Percentiles rank a stretch among this genome's conserved stretches.
Evolutionary conservation across 2,329 filamentous ascomycete species (phyloP).

Genomic region (Capronia americana): DNA sequence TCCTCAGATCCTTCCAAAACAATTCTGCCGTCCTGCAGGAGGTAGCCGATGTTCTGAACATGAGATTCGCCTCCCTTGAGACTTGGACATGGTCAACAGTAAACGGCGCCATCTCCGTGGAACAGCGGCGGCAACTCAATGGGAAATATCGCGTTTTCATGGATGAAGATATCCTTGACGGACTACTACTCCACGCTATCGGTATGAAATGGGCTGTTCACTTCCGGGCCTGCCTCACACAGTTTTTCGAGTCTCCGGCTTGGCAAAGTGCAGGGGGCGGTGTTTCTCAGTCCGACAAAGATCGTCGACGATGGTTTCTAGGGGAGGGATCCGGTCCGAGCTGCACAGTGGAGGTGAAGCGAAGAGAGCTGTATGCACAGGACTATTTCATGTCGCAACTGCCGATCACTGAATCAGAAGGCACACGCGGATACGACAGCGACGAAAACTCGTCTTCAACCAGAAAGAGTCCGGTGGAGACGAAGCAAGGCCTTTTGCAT

Average conservation of each 20-base stretch:
- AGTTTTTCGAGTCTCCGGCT: slow-evolving; percentile 47
- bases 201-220: slow-evolving; percentile 59
- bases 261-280: slow-evolving; percentile 49
- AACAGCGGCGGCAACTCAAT: slow-evolving; percentile 61
- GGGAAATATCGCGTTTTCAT: slow-evolving; percentile 66
- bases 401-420: slow-evolving; percentile 50
- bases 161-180: slow-evolving; percentile 64
- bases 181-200: slow-evolving; percentile 62
- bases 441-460: slow-evolving; percentile 36
- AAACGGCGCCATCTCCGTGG: slow-evolving; percentile 49
- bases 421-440: slow-evolving; percentile 50
- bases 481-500: slow-evolving; percentile 65
- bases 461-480: slow-evolving; percentile 53
- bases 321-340: slow-evolving; percentile 31
- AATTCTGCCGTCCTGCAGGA: slow-evolving; percentile 59
- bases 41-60: slow-evolving; percentile 64
- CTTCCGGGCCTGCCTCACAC: slow-evolving; percentile 52
- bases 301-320: slow-evolving; percentile 56
- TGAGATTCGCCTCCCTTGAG: slow-evolving; percentile 59
- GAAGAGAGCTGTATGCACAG: slow-evolving; percentile 48
- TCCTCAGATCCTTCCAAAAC: slow-evolving; percentile 58
- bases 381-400: slow-evolving; percentile 65
- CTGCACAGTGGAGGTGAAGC: slow-evolving; percentile 44
- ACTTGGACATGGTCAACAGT: slow-evolving; percentile 60
- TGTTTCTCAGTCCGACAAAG: slow-evolving; percentile 48